These are phyloP conservation scores for Verticillium zaregamsianum DNA, from an alignment of 2,329 filamentous ascomycete genomes.

Conservation along the genomic window DNA sequence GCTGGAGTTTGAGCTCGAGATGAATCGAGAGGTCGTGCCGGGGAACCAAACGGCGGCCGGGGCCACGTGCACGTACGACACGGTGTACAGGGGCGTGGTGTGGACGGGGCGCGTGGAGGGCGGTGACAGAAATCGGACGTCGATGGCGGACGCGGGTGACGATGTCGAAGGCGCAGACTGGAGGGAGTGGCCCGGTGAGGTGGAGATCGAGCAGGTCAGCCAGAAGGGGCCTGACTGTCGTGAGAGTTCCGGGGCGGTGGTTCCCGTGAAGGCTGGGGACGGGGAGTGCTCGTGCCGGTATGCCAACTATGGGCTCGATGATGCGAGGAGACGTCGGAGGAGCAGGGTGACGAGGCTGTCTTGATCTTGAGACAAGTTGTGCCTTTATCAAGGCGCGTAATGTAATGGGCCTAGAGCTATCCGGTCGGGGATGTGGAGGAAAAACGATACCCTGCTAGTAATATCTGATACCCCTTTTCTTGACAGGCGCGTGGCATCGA, in stretches of 20 bases:
- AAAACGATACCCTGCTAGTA: not conserved
- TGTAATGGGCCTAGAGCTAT: not conserved
- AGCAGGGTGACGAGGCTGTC: not conserved
- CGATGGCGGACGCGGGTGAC: conserved; percentile 14
- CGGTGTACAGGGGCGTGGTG: conserved; percentile 50
- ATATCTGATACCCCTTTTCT: not conserved
- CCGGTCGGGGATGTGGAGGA: not conserved
- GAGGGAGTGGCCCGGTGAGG: conserved; percentile 52
- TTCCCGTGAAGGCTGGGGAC: conserved; percentile 31
- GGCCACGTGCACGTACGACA: conserved; percentile 56
- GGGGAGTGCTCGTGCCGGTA: conserved; percentile 35
- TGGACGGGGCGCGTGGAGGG: conserved; percentile 46
- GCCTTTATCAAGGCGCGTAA: not conserved
- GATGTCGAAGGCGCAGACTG: conserved; percentile 19
- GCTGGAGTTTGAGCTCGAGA: conserved; percentile 51
- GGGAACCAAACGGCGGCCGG: conserved; percentile 35
- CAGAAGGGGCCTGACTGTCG: conserved; percentile 51
- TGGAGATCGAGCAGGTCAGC: conserved; percentile 50
- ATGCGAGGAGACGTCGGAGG: not conserved
- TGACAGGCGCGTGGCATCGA: not conserved
- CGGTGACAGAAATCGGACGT: conserved; percentile 1
- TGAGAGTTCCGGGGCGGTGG: conserved; percentile 27
- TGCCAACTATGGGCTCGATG: conserved; percentile 23
- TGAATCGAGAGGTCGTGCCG: conserved; percentile 50
- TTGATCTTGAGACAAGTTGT: not conserved